These are phyloP conservation scores for Irpex lacteus DNA, from an alignment of 1,284 basidiomycete genomes.

Conservation along the genomic window DNA sequence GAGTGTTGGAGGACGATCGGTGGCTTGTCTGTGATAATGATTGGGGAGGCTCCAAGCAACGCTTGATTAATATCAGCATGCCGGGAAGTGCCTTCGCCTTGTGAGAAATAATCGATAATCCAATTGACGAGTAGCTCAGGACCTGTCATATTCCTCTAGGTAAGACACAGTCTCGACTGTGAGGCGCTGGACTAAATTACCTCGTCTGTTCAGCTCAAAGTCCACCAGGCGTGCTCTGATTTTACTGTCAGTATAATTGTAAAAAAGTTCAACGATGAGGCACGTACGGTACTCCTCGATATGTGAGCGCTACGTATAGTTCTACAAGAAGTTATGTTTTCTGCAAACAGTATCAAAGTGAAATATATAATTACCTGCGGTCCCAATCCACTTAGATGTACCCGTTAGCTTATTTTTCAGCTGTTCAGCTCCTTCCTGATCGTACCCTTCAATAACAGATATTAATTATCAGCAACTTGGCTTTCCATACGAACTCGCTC, in stretches of 20 bases:
- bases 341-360: slow-evolving; percentile 7
- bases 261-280: not conserved
- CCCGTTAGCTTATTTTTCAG: slow-evolving; percentile 57
- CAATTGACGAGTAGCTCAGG: slow-evolving; percentile 52
- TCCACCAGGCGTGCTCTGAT: slow-evolving; percentile 62
- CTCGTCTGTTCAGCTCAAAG: slow-evolving; percentile 45
- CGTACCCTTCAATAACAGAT: slow-evolving; percentile 54
- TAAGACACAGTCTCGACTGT: too few species aligned
- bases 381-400: slow-evolving; percentile 78
- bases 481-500: not conserved
- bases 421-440: slow-evolving; percentile 61
- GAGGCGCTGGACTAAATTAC: slow-evolving; percentile 39
- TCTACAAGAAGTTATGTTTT: slow-evolving; percentile 35
- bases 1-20: slow-evolving; percentile 79
- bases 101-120: slow-evolving; percentile 64
- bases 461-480: not conserved
- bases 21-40: slow-evolving; percentile 61
- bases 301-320: slow-evolving; percentile 66
- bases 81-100: slow-evolving; percentile 17
- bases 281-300: slow-evolving; percentile 74
- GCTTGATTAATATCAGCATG: slow-evolving; percentile 42
- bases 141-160: slow-evolving; percentile 25
- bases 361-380: slow-evolving; percentile 49
- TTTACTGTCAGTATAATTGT: not conserved
- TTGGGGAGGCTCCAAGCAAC: slow-evolving; percentile 43